Base-by-base conservation (phyloP, 257 asterid species). In the Capsicum rhomboideum region DNA sequence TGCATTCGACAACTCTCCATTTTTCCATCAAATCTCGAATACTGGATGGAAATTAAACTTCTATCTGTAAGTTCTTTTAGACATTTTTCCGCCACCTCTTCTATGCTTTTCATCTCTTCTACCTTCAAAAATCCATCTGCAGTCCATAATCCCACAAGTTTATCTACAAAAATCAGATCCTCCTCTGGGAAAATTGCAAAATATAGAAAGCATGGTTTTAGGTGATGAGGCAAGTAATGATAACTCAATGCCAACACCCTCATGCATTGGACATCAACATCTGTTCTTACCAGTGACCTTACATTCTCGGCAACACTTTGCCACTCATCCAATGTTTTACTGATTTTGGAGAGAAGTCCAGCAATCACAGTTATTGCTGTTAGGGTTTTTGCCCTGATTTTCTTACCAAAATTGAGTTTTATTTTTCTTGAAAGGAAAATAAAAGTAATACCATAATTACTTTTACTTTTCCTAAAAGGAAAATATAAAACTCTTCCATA, bases 151-250 rank as follows among this genome's bases (percentile, higher is more conserved):
- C 20, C 46, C 1, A 81, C 29, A 59, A 82, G 72, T 37, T 53
- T 42, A 20, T 68, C 21, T 12, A 83, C 83, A 6, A 14, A 53
- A 54, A 86, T 78, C 66, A 4, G 14, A n/a, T 20, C n/a, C 10
- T 78, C 80, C 54, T 53, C 80, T 0, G 50, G 10, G 18, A 84
- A 84, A 7, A 44, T 68, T 2, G 42, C 83, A 55, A 58, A 40
- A 26, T 82, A 82, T 0, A 82, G 53, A 72, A 83, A 83, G 42
- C 83, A 83, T 0, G 86, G 58, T 34, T 80, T 85, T 23, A 85
- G 61, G 52, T 85, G 55, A 42, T 10, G 18, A 58, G 85, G 87
- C 82, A 85, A 80, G 77, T 80, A 64, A 58, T 80, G 53, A 67
- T 80, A 85, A 54, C 87, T n/a, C n/a, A n/a, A n/a, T n/a, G n/a